Conservation (phyloP, 306 rosid genomes). For the Vigna reflexopilosa region DNA sequence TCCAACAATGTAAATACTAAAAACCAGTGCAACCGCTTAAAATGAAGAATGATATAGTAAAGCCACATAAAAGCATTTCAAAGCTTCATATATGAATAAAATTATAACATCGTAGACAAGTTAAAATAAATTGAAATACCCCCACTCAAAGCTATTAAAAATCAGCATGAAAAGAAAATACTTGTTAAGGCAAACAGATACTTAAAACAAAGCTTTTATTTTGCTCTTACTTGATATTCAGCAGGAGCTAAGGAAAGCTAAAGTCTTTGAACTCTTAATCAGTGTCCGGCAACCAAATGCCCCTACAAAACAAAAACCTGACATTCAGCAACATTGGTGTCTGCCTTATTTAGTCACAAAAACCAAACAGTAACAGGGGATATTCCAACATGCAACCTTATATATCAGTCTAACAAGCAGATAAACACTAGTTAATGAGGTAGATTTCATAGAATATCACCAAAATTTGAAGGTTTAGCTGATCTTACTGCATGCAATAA, state of each 20-base stretch:
- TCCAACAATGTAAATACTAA: not conserved
- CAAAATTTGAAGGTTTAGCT: slow-evolving; percentile 1
- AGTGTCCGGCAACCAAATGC: slow-evolving; percentile 15
- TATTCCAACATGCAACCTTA: slow-evolving; percentile 37
- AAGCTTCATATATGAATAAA: slow-evolving; percentile 4
- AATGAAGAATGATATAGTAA: not conserved
- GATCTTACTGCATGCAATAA: slow-evolving; percentile 12
- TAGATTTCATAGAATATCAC: not conserved
- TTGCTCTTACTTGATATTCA: slow-evolving; percentile 4
- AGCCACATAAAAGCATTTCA: not conserved
- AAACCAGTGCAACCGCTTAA: not conserved
- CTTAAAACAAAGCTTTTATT: not conserved
- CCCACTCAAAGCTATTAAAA: not conserved
- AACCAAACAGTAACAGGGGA: slow-evolving; percentile 13
- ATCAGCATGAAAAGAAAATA: not conserved
- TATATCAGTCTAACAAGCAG: not conserved
- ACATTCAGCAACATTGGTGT: slow-evolving; percentile 28
- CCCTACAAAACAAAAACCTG: slow-evolving; percentile 14
- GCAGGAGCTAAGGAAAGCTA: not conserved
- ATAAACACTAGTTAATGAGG: slow-evolving; percentile 2
- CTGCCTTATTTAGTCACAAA: not conserved
- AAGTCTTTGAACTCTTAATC: slow-evolving; percentile 3
- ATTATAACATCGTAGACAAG: not conserved
- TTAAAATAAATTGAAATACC: not conserved
- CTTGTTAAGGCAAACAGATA: not conserved